Conservation (phyloP, 1,284 basidiomycete species). For the Cystobasidiaceae sp. region DNA sequence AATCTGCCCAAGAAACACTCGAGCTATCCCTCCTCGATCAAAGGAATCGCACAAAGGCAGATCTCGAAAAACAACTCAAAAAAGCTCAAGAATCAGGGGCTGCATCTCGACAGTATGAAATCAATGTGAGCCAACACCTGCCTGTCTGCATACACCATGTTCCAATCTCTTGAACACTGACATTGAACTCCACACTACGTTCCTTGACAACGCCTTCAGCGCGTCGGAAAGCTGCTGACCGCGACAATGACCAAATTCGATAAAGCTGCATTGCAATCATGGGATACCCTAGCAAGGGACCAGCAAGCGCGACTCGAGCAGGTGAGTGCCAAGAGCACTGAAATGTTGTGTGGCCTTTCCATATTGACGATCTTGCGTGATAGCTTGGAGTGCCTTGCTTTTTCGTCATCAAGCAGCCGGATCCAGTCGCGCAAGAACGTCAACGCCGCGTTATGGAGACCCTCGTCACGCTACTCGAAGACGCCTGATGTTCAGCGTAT, state of each 20-base stretch:
- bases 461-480: background rate
- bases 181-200: background rate
- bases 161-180: too few species aligned
- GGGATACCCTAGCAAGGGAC: constrained; percentile 10
- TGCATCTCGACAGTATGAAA: background rate
- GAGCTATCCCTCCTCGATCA: constrained; percentile 24
- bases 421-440: constrained; percentile 21
- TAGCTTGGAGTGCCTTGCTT: constrained; percentile 29
- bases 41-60: constrained; percentile 12
- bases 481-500: background rate
- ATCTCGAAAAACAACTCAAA: constrained; percentile 21
- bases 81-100: background rate
- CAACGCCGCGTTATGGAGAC: constrained; percentile 23
- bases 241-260: constrained; percentile 13
- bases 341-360: background rate
- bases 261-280: constrained; percentile 8
- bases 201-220: background rate
- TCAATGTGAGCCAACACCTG: constrained; percentile 7
- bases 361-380: background rate
- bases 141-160: background rate
- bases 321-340: background rate
- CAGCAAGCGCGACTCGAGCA: constrained; percentile 18
- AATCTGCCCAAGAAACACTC: constrained; percentile 6
- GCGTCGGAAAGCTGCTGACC: constrained; percentile 17
- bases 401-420: constrained; percentile 9